Conservation (phyloP, 176 grass and related monocot species). For the Oryza australiensis region DNA sequence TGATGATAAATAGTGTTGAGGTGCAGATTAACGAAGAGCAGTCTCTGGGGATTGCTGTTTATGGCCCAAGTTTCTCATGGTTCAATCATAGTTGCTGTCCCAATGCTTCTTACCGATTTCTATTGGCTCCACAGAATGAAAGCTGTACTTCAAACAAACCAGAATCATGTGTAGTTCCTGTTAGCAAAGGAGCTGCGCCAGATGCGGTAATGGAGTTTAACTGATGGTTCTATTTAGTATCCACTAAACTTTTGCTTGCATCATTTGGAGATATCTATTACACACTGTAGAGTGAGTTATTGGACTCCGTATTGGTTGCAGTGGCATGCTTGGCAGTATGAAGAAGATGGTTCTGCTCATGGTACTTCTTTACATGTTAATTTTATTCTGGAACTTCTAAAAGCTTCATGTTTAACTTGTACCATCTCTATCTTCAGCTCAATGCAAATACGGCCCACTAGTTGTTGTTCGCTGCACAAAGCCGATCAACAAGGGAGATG, state of each 20-base stretch:
- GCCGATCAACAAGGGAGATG: slow-evolving; percentile 67
- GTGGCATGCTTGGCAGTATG: slow-evolving; percentile 47
- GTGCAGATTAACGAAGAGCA: slow-evolving; percentile 61
- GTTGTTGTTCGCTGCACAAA: slow-evolving; percentile 69
- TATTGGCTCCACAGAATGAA: slow-evolving; percentile 18
- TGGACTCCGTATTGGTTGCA: slow-evolving; percentile 46
- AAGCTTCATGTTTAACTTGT: slow-evolving; percentile 1
- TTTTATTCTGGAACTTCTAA: slow-evolving; percentile 14
- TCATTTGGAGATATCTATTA: slow-evolving; percentile 6
- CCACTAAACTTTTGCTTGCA: slow-evolving; percentile 22
- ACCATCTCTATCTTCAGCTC: slow-evolving; percentile 35
- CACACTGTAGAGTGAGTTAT: slow-evolving; percentile 1
- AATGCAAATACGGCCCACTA: slow-evolving; percentile 64
- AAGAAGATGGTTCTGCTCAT: slow-evolving; percentile 28
- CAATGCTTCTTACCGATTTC: slow-evolving; percentile 69
- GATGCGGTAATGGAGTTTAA: slow-evolving; percentile 44
- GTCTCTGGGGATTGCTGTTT: slow-evolving; percentile 67
- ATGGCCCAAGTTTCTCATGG: slow-evolving; percentile 79
- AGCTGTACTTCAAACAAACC: slow-evolving; percentile 21
- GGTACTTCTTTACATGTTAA: slow-evolving; percentile 50
- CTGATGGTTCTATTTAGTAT: slow-evolving; percentile 7
- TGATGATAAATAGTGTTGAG: slow-evolving; percentile 72
- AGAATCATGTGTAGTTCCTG: slow-evolving; percentile 39
- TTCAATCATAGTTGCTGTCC: slow-evolving; percentile 94
- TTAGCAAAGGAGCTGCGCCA: slow-evolving; percentile 33